Conservation (phyloP, 129 eudicot species). For the Flaveria ramosissima region DNA sequence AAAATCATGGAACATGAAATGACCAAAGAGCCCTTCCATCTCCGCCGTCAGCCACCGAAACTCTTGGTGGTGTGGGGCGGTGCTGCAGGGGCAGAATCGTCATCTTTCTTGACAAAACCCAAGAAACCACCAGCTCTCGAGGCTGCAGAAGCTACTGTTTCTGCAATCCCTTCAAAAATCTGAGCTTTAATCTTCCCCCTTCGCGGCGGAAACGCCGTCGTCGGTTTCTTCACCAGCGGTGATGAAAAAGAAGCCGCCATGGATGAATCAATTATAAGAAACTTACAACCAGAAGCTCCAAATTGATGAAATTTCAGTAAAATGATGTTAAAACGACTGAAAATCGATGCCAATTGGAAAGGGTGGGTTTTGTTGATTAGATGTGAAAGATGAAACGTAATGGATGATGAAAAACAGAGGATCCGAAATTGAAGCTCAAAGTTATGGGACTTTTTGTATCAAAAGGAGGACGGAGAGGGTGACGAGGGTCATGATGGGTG, state of each 20-base stretch:
- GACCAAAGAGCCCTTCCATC: constrained; percentile 8
- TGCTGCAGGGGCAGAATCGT: constrained; percentile 10
- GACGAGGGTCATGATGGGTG: constrained; percentile 1
- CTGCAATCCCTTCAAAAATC: constrained; percentile 31
- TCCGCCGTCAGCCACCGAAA: background rate
- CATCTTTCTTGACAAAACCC: constrained; percentile 12
- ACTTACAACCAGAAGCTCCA: background rate
- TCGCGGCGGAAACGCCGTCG: constrained; percentile 16
- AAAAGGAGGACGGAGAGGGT: constrained; percentile 19
- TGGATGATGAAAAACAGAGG: constrained; percentile 20
- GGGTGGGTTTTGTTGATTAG: too few relatives aligned
- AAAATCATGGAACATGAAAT: background rate
- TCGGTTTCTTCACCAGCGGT: constrained; percentile 17
- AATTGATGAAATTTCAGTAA: too few relatives aligned
- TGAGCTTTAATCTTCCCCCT: constrained; percentile 26
- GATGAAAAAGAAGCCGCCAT: constrained; percentile 29
- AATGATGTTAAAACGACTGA: too few relatives aligned
- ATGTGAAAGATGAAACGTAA: too few relatives aligned
- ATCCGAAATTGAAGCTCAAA: background rate
- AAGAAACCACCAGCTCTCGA: constrained; percentile 29
- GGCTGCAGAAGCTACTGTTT: constrained; percentile 16
- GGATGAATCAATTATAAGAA: background rate
- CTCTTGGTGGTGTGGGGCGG: constrained; percentile 18
- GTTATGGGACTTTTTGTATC: constrained; percentile 19
- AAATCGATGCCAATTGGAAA: too few relatives aligned